These are phyloP conservation scores for Hemisphaericaspora nanyangensis DNA, from an alignment of 805 yeast genomes.

Conservation along the genomic window DNA sequence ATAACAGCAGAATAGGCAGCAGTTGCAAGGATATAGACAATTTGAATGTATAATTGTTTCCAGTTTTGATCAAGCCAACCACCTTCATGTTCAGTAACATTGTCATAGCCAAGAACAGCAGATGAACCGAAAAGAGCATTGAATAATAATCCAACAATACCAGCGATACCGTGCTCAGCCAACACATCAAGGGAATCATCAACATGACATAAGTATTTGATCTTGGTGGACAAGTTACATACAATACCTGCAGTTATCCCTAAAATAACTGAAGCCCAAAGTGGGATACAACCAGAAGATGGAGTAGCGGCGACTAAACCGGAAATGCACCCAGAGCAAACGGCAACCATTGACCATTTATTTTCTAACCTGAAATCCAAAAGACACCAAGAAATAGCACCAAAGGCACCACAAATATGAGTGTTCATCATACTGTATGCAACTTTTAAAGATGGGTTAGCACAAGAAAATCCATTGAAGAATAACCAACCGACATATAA, in stretches of 20 bases:
- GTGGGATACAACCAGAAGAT: constrained; percentile 82
- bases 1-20: constrained; percentile 72
- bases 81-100: constrained; percentile 76
- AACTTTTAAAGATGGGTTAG: constrained; percentile 77
- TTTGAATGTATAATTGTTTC: constrained; percentile 86
- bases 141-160: constrained; percentile 83
- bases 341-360: constrained; percentile 92
- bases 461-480: constrained; percentile 88
- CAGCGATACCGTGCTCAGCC: constrained; percentile 99
- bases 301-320: constrained; percentile 98
- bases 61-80: constrained; percentile 92
- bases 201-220: constrained; percentile 74
- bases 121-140: constrained; percentile 85
- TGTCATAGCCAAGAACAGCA: constrained; percentile 89
- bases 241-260: constrained; percentile 78
- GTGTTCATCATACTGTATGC: constrained; percentile 91
- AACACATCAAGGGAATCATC: constrained; percentile 93
- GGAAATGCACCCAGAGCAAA: constrained; percentile 92
- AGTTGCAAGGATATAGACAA: constrained; percentile 76
- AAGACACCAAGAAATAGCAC: constrained; percentile 88
- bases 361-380: constrained; percentile 83
- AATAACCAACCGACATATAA: constrained; percentile 97
- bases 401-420: constrained; percentile 83
- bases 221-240: constrained; percentile 86
- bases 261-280: constrained; percentile 85